Evolutionary conservation across 257 asterid genomes (phyloP).

Genomic region (Plectranthus barbatus): DNA sequence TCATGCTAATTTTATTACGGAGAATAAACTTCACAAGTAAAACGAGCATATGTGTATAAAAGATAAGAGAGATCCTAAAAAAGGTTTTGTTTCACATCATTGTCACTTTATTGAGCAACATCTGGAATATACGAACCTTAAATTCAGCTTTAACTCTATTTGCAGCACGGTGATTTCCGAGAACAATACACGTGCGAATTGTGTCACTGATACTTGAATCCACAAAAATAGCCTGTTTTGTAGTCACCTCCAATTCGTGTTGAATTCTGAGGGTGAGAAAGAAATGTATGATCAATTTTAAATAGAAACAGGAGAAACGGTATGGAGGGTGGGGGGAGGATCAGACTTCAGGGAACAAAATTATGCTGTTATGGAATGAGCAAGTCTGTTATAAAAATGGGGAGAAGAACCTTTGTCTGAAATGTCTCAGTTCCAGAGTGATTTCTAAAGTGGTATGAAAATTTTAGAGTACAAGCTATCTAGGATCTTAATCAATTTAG

Average conservation of each 20-base stretch:
- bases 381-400: background rate
- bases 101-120: background rate
- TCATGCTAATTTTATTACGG: constrained; percentile 14
- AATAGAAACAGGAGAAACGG: background rate
- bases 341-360: background rate
- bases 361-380: background rate
- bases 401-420: background rate
- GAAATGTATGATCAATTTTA: background rate
- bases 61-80: no score
- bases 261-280: constrained; percentile 54
- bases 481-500: background rate
- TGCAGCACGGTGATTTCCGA: constrained; percentile 87
- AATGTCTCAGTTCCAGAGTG: background rate
- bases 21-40: background rate
- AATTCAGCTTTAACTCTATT: constrained; percentile 68
- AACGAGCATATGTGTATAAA: background rate
- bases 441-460: background rate
- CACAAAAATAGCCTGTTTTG: constrained; percentile 88
- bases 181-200: constrained; percentile 85
- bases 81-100: background rate
- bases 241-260: constrained; percentile 69
- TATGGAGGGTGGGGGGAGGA: background rate
- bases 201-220: constrained; percentile 97
- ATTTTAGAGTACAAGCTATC: background rate
- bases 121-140: constrained; percentile 46